Evolutionary conservation across 495 filamentous ascomycete species (phyloP), one percentile per base, ranked within the genome.

Genomic region (Pyronema omphalodes): DNA sequence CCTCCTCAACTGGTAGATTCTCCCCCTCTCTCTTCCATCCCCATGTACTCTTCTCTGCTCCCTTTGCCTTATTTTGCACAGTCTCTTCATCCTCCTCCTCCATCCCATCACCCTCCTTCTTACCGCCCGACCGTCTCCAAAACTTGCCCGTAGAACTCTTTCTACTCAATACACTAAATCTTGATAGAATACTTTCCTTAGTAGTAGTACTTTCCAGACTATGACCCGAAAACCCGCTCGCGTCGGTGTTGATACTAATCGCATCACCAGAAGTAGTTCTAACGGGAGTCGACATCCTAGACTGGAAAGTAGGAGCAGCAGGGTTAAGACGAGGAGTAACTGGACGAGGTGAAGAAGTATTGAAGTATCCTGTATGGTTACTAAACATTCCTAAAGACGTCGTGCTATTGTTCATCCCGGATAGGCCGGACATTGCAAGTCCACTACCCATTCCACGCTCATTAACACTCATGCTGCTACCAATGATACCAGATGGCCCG

Each of bases 301-400:
- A 34, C 39, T 66, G 64, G 9, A 66, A 66, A 0, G 63, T 65
- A 11, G 63, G 63, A 3, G 63, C 63, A 12, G 63, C 54, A 8
- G 63, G 63, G 37, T 66, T 66, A 15, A 66, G 55, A n/a, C 59
- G 51, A 9, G 62, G 62, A 3, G 62, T 59, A 3, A 41, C 50
- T 3, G 61, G 60, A 9, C 51, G 53, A 11, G 41, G 33, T 1
- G 59, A 43, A 36, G 37, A 34, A 17, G 14, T 33, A n/a, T 14
- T 52, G 2, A 52, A 41, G 23, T 52, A 52, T 34, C 36, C 44
- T 17, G 15, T 11, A 12, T 50, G 47, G 29, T 34, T 36, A 7
- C 23, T 23, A 17, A 35, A 50, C 23, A 50, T 11, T 11, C 23
- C 34, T 8, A 50, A 17, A 9, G 47, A 50, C 18, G 47, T 35